These are phyloP conservation scores for Cercospora sp. DNA, from an alignment of 2,329 filamentous ascomycete genomes.

Conservation along the genomic window DNA sequence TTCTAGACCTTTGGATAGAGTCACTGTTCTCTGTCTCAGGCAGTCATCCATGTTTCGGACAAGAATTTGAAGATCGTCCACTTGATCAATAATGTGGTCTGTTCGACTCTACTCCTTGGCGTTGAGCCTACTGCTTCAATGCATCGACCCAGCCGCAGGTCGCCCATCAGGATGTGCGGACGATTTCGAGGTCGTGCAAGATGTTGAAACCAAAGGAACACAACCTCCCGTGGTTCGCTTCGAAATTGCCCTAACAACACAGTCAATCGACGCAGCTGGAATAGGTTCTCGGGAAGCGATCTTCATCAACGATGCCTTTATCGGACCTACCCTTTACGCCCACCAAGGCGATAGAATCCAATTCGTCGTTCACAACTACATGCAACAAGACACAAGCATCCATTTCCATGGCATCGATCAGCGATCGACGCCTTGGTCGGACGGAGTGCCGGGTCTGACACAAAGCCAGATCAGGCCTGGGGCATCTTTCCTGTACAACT, in stretches of 20 bases:
- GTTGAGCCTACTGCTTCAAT: not conserved
- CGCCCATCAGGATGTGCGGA: not conserved
- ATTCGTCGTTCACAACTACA: conserved; percentile 19
- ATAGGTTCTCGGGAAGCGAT: conserved; percentile 12
- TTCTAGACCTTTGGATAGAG: not conserved
- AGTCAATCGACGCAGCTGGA: conserved; percentile 9
- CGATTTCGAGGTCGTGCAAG: not conserved
- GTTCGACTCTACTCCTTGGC: not conserved
- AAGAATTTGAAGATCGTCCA: not conserved
- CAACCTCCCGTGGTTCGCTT: not conserved
- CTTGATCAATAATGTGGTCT: not conserved
- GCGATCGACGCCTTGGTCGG: conserved; percentile 18
- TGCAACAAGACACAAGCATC: conserved; percentile 19
- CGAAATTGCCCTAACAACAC: conserved; percentile 11
- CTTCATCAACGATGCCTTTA: conserved; percentile 16
- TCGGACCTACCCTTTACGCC: conserved; percentile 14
- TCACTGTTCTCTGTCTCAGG: not conserved
- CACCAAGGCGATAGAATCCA: conserved; percentile 17
- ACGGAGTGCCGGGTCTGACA: conserved; percentile 22
- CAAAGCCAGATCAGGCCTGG: conserved; percentile 22
- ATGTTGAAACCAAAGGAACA: not conserved
- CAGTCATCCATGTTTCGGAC: not conserved
- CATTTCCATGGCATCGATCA: conserved; percentile 29
- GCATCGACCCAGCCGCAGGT: not conserved
- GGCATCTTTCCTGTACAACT: conserved; percentile 18